Evolutionary conservation across 1,284 basidiomycete genomes (phyloP).

Genomic region (Cystobasidiaceae sp.): DNA sequence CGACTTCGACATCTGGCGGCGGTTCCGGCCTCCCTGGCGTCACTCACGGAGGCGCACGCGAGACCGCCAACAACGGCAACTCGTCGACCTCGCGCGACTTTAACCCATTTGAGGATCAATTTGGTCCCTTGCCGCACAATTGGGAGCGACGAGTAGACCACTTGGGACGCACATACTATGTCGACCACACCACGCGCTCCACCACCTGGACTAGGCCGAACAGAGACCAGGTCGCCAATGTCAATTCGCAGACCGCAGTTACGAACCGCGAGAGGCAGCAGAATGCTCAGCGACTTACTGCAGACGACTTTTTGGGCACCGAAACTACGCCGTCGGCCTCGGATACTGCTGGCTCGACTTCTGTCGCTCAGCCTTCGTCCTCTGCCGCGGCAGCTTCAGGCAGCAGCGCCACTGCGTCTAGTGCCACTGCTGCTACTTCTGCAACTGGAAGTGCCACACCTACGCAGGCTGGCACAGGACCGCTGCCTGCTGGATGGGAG

Average conservation of each 20-base stretch:
- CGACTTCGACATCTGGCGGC: not conserved
- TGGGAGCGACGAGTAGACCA: slow-evolving; percentile 93
- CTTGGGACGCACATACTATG: slow-evolving; percentile 76
- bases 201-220: slow-evolving; percentile 87
- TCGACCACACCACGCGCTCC: slow-evolving; percentile 70
- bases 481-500: slow-evolving; percentile 93
- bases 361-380: slow-evolving; percentile 49
- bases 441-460: slow-evolving; percentile 48
- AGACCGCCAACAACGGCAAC: slow-evolving; percentile 42
- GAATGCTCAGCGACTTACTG: slow-evolving; percentile 37
- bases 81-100: slow-evolving; percentile 64
- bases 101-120: slow-evolving; percentile 71
- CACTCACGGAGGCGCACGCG: slow-evolving; percentile 34
- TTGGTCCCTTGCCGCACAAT: slow-evolving; percentile 72
- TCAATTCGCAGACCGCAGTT: slow-evolving; percentile 13
- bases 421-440: slow-evolving; percentile 35
- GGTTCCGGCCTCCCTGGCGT: slow-evolving; percentile 44
- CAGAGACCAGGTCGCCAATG: slow-evolving; percentile 43
- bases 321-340: slow-evolving; percentile 38
- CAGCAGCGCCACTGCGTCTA: slow-evolving; percentile 9
- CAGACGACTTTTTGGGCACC: slow-evolving; percentile 44
- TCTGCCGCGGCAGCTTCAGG: slow-evolving; percentile 39
- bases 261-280: slow-evolving; percentile 23
- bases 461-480: slow-evolving; percentile 74
- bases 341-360: slow-evolving; percentile 37